Evolutionary conservation across 345 rosid species (phyloP).

Genomic region (Salix koriyanagi): DNA sequence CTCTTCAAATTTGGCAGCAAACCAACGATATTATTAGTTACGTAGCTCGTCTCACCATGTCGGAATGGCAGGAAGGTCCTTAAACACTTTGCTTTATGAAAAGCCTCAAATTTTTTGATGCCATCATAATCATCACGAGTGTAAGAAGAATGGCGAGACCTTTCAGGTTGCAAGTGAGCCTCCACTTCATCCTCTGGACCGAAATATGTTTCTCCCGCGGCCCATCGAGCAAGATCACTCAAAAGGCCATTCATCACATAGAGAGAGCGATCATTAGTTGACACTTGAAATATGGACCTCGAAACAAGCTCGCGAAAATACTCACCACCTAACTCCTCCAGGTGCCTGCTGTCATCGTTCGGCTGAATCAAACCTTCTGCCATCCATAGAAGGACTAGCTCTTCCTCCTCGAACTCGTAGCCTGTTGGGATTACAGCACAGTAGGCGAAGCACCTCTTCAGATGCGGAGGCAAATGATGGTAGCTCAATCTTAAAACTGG

Average conservation of each 20-base stretch:
- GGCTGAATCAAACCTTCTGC: conserved; percentile 17
- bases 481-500: conserved; percentile 11
- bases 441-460: conserved; percentile 21
- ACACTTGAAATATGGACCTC: conserved; percentile 11
- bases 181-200: background rate
- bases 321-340: conserved; percentile 14
- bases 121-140: background rate
- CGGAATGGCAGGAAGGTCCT: background rate
- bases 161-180: background rate
- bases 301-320: conserved; percentile 13
- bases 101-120: background rate
- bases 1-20: background rate
- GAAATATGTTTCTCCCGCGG: conserved; percentile 2
- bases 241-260: conserved; percentile 20
- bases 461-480: conserved; percentile 1
- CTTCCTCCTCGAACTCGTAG: conserved; percentile 17
- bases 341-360: background rate
- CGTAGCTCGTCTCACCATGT: background rate
- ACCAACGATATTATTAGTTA: background rate
- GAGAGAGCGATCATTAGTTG: background rate
- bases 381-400: conserved; percentile 22
- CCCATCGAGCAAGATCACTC: conserved; percentile 15
- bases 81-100: background rate
- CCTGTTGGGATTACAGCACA: conserved; percentile 18
- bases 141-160: conserved; percentile 10